Conservation (phyloP, 108 stramenopile species). For the Fragilariopsis cylindrus region DNA sequence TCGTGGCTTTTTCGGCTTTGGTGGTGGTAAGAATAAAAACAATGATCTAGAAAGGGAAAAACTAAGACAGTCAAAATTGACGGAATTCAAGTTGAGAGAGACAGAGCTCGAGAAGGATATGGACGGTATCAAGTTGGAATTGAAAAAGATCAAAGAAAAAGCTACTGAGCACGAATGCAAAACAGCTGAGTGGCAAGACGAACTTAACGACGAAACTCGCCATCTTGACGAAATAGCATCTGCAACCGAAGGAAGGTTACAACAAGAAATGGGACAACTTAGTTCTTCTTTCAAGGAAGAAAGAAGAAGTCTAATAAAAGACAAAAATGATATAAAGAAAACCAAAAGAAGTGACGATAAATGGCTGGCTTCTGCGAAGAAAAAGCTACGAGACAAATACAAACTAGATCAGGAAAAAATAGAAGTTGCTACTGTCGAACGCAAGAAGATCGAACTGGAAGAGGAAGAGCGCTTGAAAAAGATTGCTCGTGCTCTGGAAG, state of each 20-base stretch:
- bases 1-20: constrained; percentile 25
- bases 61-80: constrained; percentile 17
- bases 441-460: constrained; percentile 9
- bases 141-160: constrained; percentile 5
- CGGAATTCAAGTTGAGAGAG: constrained; percentile 30
- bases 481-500: constrained; percentile 13
- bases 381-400: constrained; percentile 6
- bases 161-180: not conserved
- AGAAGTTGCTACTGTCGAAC: not conserved
- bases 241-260: constrained; percentile 1
- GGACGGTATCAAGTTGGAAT: constrained; percentile 12
- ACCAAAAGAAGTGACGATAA: constrained; percentile 12
- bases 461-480: constrained; percentile 2
- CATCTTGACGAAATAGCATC: constrained; percentile 6
- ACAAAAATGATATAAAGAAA: constrained; percentile 11
- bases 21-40: not conserved
- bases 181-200: not conserved
- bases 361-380: constrained; percentile 16
- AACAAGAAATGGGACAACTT: not conserved
- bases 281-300: constrained; percentile 3
- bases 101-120: constrained; percentile 32
- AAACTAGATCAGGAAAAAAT: not conserved
- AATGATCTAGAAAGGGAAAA: constrained; percentile 27
- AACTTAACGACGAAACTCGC: constrained; percentile 6
- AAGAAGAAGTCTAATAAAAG: constrained; percentile 1